Conservation (phyloP, 2,329 filamentous ascomycete species). For the Fusarium virguliforme region DNA sequence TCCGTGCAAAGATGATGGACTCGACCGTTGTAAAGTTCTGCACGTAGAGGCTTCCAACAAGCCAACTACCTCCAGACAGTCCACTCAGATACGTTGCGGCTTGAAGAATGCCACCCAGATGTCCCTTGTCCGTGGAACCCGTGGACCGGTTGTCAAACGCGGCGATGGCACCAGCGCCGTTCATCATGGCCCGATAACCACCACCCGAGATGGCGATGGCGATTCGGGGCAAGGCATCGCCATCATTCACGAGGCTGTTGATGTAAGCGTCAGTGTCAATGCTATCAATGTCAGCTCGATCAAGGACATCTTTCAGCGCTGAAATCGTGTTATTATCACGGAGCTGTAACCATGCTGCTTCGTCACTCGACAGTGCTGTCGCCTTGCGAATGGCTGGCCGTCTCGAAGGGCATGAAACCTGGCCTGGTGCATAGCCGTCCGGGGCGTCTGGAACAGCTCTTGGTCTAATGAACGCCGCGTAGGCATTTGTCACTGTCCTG, state of each 20-base stretch:
- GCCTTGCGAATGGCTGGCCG: conserved; percentile 22
- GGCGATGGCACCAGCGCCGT: conserved; percentile 80
- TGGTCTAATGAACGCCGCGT: not conserved
- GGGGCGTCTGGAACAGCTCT: conserved; percentile 29
- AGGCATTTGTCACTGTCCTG: not conserved
- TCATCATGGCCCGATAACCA: conserved; percentile 84
- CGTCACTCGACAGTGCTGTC: conserved; percentile 20
- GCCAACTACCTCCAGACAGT: conserved; percentile 82
- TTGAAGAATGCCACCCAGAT: conserved; percentile 81
- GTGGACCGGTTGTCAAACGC: conserved; percentile 80
- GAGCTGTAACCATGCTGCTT: conserved; percentile 72
- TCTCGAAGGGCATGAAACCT: conserved; percentile 27
- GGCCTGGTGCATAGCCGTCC: conserved; percentile 27
- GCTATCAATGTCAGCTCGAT: conserved; percentile 76
- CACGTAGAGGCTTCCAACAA: conserved; percentile 80
- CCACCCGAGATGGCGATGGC: conserved; percentile 83
- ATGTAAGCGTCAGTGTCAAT: conserved; percentile 82
- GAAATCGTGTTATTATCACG: conserved; percentile 79
- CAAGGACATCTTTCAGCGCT: conserved; percentile 79
- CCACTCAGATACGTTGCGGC: conserved; percentile 82
- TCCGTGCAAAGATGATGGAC: conserved; percentile 38
- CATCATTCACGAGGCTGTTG: conserved; percentile 75
- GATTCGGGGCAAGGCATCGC: conserved; percentile 68
- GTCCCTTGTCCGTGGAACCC: conserved; percentile 66
- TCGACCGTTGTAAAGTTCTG: conserved; percentile 83